phyloP scores from a whole-genome alignment of 2,329 filamentous ascomycete species.

The Penicillium crustosum region DNA sequence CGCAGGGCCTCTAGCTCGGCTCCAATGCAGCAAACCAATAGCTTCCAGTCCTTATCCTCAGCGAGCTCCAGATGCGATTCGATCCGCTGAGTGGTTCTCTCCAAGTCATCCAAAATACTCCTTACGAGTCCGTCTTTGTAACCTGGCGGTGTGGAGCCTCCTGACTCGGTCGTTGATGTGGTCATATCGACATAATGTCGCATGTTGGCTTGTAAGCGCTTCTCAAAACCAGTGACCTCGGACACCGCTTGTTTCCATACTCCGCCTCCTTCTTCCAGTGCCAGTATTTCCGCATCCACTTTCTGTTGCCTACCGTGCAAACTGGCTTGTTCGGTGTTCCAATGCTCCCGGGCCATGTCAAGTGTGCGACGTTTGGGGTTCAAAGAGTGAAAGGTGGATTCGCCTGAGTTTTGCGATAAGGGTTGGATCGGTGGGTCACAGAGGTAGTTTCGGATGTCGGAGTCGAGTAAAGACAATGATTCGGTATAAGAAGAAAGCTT shows the following conservation, averaged over 20 bases:
- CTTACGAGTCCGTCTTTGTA: constrained; percentile 28
- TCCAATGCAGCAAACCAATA: constrained; percentile 62
- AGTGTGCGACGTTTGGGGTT: constrained; percentile 59
- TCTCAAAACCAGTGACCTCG: constrained; percentile 54
- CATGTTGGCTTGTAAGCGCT: constrained; percentile 34
- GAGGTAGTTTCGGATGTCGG: constrained; percentile 56
- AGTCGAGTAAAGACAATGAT: constrained; percentile 56
- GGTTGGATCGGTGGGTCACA: constrained; percentile 47
- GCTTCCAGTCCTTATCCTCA: constrained; percentile 57
- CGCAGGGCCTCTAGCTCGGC: constrained; percentile 60
- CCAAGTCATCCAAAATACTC: constrained; percentile 48
- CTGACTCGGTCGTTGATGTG: constrained; percentile 17
- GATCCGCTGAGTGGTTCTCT: constrained; percentile 47
- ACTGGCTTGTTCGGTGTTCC: constrained; percentile 50
- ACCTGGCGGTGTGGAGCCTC: constrained; percentile 13
- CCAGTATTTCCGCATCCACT: constrained; percentile 55
- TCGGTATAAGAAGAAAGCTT: constrained; percentile 60
- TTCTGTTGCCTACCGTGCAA: constrained; percentile 47
- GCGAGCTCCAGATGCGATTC: constrained; percentile 53
- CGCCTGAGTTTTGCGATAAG: constrained; percentile 27
- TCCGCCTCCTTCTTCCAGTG: constrained; percentile 58
- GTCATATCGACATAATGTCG: constrained; percentile 30
- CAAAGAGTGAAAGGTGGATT: constrained; percentile 51
- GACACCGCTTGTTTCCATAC: constrained; percentile 59
- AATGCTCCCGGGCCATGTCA: constrained; percentile 60